A percentile compares a stretch with the other conserved stretches of the same genome.
phyloP scores from a whole-genome alignment of 2,329 filamentous ascomycete genomes.

The Dryadomyces quercus-mongolicae region DNA sequence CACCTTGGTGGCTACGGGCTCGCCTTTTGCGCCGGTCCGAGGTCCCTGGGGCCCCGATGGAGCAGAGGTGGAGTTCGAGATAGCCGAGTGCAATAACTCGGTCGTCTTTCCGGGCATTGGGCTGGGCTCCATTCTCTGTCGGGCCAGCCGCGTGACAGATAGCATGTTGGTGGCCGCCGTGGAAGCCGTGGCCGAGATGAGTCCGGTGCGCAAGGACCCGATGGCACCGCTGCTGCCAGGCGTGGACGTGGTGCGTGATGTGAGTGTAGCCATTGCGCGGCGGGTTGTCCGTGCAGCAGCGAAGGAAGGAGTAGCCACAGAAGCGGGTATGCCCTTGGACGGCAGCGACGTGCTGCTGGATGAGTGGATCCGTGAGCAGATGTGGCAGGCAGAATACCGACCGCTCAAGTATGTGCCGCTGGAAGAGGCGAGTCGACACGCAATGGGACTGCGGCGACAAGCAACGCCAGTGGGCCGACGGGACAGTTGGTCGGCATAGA shows the following conservation, averaged over 20 bases:
- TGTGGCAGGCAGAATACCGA: constrained; percentile 65
- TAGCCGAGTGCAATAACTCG: constrained; percentile 81
- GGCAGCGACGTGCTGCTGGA: constrained; percentile 43
- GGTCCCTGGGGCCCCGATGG: constrained; percentile 39
- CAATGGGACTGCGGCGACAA: constrained; percentile 30
- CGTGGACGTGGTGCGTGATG: constrained; percentile 58
- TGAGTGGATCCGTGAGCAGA: constrained; percentile 64
- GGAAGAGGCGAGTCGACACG: constrained; percentile 39
- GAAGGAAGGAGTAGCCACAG: constrained; percentile 54
- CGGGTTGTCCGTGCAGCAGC: constrained; percentile 63
- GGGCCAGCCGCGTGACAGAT: constrained; percentile 55
- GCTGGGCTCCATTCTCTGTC: constrained; percentile 62
- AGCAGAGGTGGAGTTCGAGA: constrained; percentile 29
- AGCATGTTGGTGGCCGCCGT: constrained; percentile 74
- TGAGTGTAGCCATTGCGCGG: constrained; percentile 66
- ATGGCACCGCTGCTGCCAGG: constrained; percentile 62
- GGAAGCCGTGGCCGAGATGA: constrained; percentile 56
- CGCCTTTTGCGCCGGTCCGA: constrained; percentile 65
- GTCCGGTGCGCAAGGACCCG: constrained; percentile 54
- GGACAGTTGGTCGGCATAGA: not conserved
- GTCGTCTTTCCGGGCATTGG: constrained; percentile 80
- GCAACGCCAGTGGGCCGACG: not conserved
- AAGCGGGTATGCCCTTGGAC: constrained; percentile 48
- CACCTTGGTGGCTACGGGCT: constrained; percentile 71
- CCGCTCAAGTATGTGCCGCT: constrained; percentile 45